phyloP scores from a whole-genome alignment of 192 early-diverging fungal genomes.

The Thamnidium elegans region DNA sequence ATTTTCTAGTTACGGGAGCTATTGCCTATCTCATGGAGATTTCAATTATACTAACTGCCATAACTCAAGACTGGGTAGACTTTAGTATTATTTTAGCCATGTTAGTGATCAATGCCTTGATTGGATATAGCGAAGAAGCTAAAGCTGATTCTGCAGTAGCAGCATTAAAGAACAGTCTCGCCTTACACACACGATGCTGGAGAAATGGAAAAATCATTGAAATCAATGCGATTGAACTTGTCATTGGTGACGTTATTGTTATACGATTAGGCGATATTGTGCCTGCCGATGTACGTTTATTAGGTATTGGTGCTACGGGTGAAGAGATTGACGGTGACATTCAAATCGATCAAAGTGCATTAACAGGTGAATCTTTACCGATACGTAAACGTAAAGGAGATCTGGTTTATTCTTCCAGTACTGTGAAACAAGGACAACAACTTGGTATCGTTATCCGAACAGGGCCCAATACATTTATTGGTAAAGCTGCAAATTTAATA shows the following conservation, averaged over 20 bases:
- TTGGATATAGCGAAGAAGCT: slow-evolving; percentile 72
- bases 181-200: slow-evolving; percentile 60
- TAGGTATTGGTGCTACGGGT: slow-evolving; percentile 49
- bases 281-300: slow-evolving; percentile 63
- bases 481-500: slow-evolving; percentile 69
- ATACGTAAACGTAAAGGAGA: slow-evolving; percentile 54
- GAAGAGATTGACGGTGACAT: slow-evolving; percentile 52
- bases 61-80: slow-evolving; percentile 58
- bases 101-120: slow-evolving; percentile 62
- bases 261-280: slow-evolving; percentile 75
- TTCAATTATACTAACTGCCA: slow-evolving; percentile 52
- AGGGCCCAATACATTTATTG: slow-evolving; percentile 70
- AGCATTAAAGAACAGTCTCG: slow-evolving; percentile 68
- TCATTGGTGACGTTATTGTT: slow-evolving; percentile 73
- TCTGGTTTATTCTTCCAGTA: slow-evolving; percentile 66
- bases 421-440: slow-evolving; percentile 74
- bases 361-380: slow-evolving; percentile 76
- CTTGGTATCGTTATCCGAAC: slow-evolving; percentile 70
- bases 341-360: slow-evolving; percentile 67
- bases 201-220: slow-evolving; percentile 52
- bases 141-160: slow-evolving; percentile 71
- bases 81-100: slow-evolving; percentile 58
- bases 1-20: slow-evolving; percentile 54
- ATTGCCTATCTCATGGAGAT: slow-evolving; percentile 66
- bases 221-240: slow-evolving; percentile 50